These are phyloP conservation scores for Suhomyces wounanorum DNA, from an alignment of 1,139 yeast genomes.

Conservation along the genomic window DNA sequence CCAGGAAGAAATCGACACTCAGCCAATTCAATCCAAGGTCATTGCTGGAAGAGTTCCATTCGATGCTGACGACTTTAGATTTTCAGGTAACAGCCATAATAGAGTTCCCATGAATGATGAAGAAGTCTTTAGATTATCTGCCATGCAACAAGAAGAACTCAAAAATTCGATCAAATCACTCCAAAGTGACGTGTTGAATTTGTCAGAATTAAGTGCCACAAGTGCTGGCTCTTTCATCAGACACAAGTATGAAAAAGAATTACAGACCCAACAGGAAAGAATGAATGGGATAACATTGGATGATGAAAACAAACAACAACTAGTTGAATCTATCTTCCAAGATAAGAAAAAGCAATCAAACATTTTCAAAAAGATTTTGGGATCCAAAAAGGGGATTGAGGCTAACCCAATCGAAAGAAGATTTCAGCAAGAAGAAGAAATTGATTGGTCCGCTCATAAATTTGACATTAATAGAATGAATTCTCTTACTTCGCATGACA, in stretches of 20 bases:
- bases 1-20: conserved; percentile 14
- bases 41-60: conserved; percentile 28
- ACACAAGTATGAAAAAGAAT: conserved; percentile 57
- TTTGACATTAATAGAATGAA: conserved; percentile 73
- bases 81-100: conserved; percentile 28
- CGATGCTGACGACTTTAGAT: conserved; percentile 43
- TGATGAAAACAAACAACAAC: conserved; percentile 28
- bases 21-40: conserved; percentile 8
- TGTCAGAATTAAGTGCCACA: conserved; percentile 78
- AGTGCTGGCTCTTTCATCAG: conserved; percentile 85
- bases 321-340: conserved; percentile 47
- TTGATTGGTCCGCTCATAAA: conserved; percentile 46
- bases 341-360: conserved; percentile 53
- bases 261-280: conserved; percentile 13
- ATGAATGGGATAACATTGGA: conserved; percentile 11
- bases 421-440: conserved; percentile 33
- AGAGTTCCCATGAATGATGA: conserved; percentile 28
- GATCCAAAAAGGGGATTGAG: conserved; percentile 27
- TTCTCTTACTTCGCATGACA: conserved; percentile 69
- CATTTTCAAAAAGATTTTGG: conserved; percentile 55
- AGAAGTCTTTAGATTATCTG: conserved; percentile 33
- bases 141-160: conserved; percentile 41
- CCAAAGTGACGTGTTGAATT: conserved; percentile 51
- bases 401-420: conserved; percentile 39
- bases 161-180: conserved; percentile 46